Base-by-base conservation (phyloP, 2,329 filamentous ascomycete genomes). In the Phyllosticta capitalensis region DNA sequence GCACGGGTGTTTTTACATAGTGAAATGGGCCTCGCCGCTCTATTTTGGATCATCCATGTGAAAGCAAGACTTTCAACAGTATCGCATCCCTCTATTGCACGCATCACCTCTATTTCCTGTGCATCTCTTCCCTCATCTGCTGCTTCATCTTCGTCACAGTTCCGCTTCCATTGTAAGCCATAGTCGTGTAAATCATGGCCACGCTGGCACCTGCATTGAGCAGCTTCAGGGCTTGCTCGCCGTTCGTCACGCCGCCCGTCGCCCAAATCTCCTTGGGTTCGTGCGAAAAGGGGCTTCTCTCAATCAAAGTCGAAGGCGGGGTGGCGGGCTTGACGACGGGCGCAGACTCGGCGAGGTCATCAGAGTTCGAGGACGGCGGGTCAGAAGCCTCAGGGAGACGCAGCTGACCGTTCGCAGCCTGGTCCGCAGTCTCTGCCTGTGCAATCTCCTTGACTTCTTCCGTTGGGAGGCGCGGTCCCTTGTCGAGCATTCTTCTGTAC, bases 201-300 rank as follows among this genome's bases (percentile, higher is more conserved):
- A 95, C 86, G 66, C 87, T 92, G 0, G 94, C 94, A 9, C 94
- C 94, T 0, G 92, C 91, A 65, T 95, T 89, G 54, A 97, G 79
- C 6, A 92, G 83, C 74, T 89, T 81, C 14, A 89, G 76, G 9
- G 90, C 95, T 75, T 97, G 87, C 63, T 87, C 81, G 4, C 94
- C 94, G 64, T 87, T 92, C 1, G 88, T 94, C 68, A 99, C 92
- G 19, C 94, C 94, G 0, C 94, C 94, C 0, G 90, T 94, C 0
- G 92, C 92, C 70, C 97, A 97, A 62, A 99, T 88, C 56, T 91
- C 86, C 75, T 96, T 96, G 54, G 80, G 80, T 61, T 33, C n/a
- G 2, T 58, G 58, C 30, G 26, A 53, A 20, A 56, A 59, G 1
- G 60, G 51, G 2, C 61, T 54, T 1, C 68, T 67, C 12, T 69